Evolutionary conservation across 108 stramenopile species (phyloP).

Genomic region (Fragilaria crotonensis): DNA sequence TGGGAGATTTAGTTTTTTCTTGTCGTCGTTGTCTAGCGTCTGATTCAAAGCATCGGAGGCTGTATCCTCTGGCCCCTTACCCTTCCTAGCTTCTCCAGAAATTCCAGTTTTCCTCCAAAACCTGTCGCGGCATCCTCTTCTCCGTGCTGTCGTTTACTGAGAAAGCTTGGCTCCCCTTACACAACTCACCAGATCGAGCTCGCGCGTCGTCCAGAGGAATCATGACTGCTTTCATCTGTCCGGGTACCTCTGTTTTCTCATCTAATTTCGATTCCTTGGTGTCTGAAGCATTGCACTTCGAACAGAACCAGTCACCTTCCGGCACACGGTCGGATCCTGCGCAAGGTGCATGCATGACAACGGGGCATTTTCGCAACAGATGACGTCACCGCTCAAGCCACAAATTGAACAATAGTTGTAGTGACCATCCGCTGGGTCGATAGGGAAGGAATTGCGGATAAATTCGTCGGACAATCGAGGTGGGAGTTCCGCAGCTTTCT

Average conservation of each 20-base stretch:
- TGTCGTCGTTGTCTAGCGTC: neutral
- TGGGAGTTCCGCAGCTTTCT: neutral
- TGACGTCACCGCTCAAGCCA: conserved; percentile 44
- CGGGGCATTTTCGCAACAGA: conserved; percentile 54
- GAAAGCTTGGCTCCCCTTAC: neutral
- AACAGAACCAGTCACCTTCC: conserved; percentile 57
- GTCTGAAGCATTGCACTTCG: conserved; percentile 18
- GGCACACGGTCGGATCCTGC: conserved; percentile 29
- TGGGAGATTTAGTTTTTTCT: neutral
- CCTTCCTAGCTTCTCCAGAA: neutral
- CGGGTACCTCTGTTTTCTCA: no score
- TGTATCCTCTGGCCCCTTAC: neutral
- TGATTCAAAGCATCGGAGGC: neutral
- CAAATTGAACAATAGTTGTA: conserved; percentile 45
- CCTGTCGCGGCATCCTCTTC: neutral
- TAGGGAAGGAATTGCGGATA: conserved; percentile 24
- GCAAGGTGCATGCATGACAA: conserved; percentile 45
- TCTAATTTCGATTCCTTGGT: no score
- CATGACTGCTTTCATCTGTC: no score
- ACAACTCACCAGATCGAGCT: no score
- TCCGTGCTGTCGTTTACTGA: neutral
- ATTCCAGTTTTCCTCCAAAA: neutral
- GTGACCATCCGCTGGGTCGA: conserved; percentile 47
- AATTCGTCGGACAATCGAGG: conserved; percentile 28
- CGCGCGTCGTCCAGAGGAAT: no score